These are phyloP conservation scores for Ophiostoma australiae DNA, from an alignment of 2,329 filamentous ascomycete species.

Conservation along the genomic window DNA sequence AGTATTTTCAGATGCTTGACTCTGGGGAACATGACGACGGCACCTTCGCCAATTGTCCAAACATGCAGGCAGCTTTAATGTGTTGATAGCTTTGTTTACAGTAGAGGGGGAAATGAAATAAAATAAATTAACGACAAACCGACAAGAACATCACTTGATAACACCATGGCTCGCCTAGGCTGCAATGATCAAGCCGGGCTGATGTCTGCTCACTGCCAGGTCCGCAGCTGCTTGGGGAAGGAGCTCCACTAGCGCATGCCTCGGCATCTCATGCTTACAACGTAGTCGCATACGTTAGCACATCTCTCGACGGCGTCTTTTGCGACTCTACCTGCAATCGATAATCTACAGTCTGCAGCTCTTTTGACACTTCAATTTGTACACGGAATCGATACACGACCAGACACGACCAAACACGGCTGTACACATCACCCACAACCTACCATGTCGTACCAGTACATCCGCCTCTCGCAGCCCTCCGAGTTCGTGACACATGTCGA, in stretches of 20 bases:
- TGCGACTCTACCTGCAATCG: neutral
- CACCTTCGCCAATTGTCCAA: neutral
- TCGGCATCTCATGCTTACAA: conserved; percentile 18
- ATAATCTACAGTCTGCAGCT: neutral
- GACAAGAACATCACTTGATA: neutral
- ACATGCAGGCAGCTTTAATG: too few relatives aligned
- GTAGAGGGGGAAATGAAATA: neutral
- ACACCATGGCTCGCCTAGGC: neutral
- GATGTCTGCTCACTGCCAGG: neutral
- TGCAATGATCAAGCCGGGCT: neutral
- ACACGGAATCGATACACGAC: neutral
- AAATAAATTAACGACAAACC: too few relatives aligned
- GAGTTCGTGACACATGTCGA: conserved; percentile 83
- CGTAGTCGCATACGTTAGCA: neutral
- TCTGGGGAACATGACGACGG: neutral
- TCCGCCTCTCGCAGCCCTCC: conserved; percentile 52
- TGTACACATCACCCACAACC: neutral
- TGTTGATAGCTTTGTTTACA: too few relatives aligned
- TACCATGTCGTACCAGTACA: conserved; percentile 38
- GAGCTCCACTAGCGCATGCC: conserved; percentile 21
- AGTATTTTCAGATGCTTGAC: neutral
- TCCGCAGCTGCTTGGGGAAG: neutral
- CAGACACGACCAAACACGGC: neutral
- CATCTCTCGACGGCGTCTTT: neutral
- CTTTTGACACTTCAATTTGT: neutral